phyloP scores from a whole-genome alignment of 176 grass and related monocot species.

The Pontederia paniculata region DNA sequence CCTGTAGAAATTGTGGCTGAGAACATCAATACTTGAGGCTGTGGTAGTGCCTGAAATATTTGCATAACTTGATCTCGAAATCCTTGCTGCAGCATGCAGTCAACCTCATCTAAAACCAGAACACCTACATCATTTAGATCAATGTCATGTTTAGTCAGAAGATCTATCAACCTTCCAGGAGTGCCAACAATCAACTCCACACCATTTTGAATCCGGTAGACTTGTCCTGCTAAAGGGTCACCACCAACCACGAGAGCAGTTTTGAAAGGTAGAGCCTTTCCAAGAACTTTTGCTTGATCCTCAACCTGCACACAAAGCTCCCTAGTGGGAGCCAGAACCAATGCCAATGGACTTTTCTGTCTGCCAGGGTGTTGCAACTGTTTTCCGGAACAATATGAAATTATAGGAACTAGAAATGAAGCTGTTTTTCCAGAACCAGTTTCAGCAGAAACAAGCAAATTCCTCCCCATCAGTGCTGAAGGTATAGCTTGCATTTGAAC shows the following conservation, averaged over 20 bases:
- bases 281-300: conserved; percentile 81
- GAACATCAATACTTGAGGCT: conserved; percentile 84
- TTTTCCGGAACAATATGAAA: conserved; percentile 40
- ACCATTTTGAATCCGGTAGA: conserved; percentile 70
- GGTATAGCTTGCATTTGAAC: conserved; percentile 94
- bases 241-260: conserved; percentile 87
- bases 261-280: conserved; percentile 83
- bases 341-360: conserved; percentile 38
- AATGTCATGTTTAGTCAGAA: conserved; percentile 64
- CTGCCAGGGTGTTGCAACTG: conserved; percentile 13
- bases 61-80: conserved; percentile 75
- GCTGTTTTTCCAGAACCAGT: conserved; percentile 82
- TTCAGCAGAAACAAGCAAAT: conserved; percentile 76
- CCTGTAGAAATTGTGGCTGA: conserved; percentile 60
- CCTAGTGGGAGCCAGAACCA: conserved; percentile 82
- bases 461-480: conserved; percentile 56
- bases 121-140: conserved; percentile 47
- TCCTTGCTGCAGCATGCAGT: conserved; percentile 63
- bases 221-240: conserved; percentile 63
- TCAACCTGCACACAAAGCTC: conserved; percentile 83
- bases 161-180: conserved; percentile 80
- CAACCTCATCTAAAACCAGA: conserved; percentile 88
- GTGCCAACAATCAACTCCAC: conserved; percentile 84
- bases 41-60: conserved; percentile 59
- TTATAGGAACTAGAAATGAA: conserved; percentile 78